A percentile compares a stretch with the other conserved stretches of the same genome.
Conservation (phyloP, 176 grass and related monocot species). For the Secale cereale region DNA sequence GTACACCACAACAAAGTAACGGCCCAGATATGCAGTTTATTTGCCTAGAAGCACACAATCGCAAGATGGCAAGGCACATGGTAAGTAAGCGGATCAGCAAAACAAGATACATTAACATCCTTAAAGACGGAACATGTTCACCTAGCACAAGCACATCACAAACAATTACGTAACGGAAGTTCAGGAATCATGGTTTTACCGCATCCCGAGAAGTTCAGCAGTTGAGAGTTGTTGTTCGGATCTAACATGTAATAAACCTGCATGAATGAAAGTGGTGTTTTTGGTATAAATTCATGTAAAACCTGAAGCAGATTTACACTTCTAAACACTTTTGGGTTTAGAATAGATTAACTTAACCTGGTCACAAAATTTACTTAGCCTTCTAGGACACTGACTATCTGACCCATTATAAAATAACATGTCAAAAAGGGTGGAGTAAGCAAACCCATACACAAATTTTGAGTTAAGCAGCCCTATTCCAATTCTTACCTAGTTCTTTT, state of each 20-base stretch:
- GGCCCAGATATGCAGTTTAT: not conserved
- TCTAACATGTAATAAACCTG: slow-evolving; percentile 99
- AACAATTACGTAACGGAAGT: slow-evolving; percentile 8
- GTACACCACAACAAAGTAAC: not conserved
- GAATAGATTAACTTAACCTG: not conserved
- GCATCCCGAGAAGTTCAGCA: slow-evolving; percentile 89
- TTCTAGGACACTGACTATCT: not conserved
- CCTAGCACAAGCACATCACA: not conserved
- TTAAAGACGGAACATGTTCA: not conserved
- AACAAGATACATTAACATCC: slow-evolving; percentile 14
- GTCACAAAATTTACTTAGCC: not conserved
- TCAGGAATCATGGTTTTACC: slow-evolving; percentile 54
- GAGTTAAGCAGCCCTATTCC: not conserved
- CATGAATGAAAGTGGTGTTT: slow-evolving; percentile 25
- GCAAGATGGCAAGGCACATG: not conserved
- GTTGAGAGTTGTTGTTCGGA: slow-evolving; percentile 50
- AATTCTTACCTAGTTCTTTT: not conserved
- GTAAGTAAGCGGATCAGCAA: not conserved
- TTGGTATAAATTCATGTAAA: not conserved
- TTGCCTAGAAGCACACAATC: not conserved
- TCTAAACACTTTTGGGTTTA: not conserved
- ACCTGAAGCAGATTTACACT: slow-evolving; percentile 1
- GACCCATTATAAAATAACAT: not conserved
- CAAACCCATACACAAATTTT: not conserved
- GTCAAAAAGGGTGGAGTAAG: not conserved